Evolutionary conservation across 2,329 filamentous ascomycete species (phyloP), one percentile per base, ranked within the genome.

Genomic region (Zasmidium angulare): DNA sequence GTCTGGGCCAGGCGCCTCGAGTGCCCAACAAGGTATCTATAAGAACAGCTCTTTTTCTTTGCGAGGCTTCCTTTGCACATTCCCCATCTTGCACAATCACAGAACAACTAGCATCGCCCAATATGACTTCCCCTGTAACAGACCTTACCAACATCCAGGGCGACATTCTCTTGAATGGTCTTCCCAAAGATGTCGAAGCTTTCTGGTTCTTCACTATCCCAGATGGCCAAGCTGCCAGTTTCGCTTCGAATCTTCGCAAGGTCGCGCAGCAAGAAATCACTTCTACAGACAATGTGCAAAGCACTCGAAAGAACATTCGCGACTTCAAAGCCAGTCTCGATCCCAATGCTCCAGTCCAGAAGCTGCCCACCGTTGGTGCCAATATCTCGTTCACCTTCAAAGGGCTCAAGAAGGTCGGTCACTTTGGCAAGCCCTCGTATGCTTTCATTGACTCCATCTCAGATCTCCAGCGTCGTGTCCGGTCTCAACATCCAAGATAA

Each of bases 191-290:
- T 40, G 63, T 58, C 3, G 66, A 71, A 43, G 66, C 65, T 1
- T 71, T 70, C 56, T 63, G 65, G 55, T 69, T 71, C 61, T 70
- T 71, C 60, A 59, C 57, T 14, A 71, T 71, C 47, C 53, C 53
- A 19, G 59, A 67, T 40, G 61, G 47, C 2, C 61, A 60, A 36
- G 58, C 60, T 19, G 46, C 40, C 43, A 55, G n/a, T n/a, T 69
- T 68, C 55, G 66, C 62, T 29, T 58, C 60, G 22, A 61, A 58
- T 9, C 62, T 71, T 21, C 58, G 58, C 19, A 47, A 54, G 22
- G 60, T 68, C 2, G 60, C 67, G 0, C 62, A 60, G 12, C 56
- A 65, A 7, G 64, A 66, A 36, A 66, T 69, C 54, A 62, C 66
- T 2, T 60, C 64, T n/a, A 67, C 64, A 3, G 56, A 64, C 10